phyloP scores from a whole-genome alignment of 2,329 filamentous ascomycete genomes.

The Fusarium compactum region DNA sequence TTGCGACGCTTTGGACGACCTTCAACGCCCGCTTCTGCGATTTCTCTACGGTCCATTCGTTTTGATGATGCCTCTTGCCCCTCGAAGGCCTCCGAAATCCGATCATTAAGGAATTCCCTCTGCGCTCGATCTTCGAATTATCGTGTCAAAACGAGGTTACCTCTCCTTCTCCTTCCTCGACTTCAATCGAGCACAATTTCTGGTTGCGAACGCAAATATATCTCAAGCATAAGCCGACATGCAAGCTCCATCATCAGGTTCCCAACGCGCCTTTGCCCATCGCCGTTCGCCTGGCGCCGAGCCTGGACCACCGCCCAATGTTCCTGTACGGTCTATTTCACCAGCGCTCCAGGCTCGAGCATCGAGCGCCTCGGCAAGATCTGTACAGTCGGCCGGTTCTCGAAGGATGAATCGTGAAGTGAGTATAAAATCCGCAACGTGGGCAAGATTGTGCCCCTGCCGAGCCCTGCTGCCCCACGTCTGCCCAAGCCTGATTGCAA shows the following conservation, averaged over 20 bases:
- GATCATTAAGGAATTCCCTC: conserved; percentile 38
- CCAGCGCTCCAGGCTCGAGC: conserved; percentile 72
- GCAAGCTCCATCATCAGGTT: conserved; percentile 48
- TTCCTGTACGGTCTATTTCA: conserved; percentile 69
- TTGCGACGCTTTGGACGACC: conserved; percentile 9
- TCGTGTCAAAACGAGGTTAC: conserved; percentile 4
- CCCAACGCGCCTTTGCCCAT: conserved; percentile 65
- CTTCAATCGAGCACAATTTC: conserved; percentile 2
- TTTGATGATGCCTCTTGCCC: conserved; percentile 47
- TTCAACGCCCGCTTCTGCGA: conserved; percentile 23
- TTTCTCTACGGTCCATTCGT: conserved; percentile 37
- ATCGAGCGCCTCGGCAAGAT: conserved; percentile 76
- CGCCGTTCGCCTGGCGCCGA: conserved; percentile 74
- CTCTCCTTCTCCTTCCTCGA: conserved; percentile 4
- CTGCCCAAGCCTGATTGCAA: conserved; percentile 29
- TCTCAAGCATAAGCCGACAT: conserved; percentile 26
- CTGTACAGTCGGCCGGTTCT: conserved; percentile 57
- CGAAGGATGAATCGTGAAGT: conserved; percentile 53
- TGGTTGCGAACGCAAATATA: conserved; percentile 17
- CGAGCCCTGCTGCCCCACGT: conserved; percentile 39
- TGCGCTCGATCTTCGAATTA: conserved; percentile 18
- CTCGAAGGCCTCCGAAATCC: conserved; percentile 43
- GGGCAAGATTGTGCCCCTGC: conserved; percentile 34
- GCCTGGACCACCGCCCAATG: conserved; percentile 67
- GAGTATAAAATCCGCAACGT: conserved; percentile 34